A percentile compares a stretch with the other conserved stretches of the same genome.
Conservation (phyloP, 1,284 basidiomycete species). For the Ganoderma leucocontextum region DNA sequence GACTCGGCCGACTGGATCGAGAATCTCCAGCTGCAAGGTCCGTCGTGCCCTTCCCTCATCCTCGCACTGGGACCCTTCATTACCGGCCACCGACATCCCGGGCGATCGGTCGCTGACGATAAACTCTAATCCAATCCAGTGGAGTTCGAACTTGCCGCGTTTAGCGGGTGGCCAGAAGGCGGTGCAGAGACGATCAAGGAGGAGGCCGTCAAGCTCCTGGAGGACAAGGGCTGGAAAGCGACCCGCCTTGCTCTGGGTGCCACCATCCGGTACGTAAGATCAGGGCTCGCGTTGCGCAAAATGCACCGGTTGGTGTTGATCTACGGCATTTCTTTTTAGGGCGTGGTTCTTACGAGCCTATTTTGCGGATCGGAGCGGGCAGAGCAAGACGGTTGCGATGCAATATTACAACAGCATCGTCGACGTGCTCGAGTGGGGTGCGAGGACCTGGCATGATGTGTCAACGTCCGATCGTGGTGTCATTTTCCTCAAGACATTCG, state of each 20-base stretch:
- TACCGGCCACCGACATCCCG: background rate
- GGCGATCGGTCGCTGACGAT: background rate
- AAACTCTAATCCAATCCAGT: conserved; percentile 33
- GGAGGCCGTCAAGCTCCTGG: conserved; percentile 44
- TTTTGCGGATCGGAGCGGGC: conserved; percentile 21
- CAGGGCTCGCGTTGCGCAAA: background rate
- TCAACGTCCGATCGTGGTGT: conserved; percentile 39
- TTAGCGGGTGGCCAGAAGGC: conserved; percentile 43
- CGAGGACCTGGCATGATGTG: conserved; percentile 46
- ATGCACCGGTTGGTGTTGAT: background rate
- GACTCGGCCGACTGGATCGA: conserved; percentile 34
- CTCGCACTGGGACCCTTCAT: conserved; percentile 8
- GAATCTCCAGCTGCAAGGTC: conserved; percentile 47
- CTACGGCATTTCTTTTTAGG: conserved; percentile 13
- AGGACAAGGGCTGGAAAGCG: conserved; percentile 46
- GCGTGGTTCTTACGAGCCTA: conserved; percentile 33
- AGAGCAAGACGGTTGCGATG: conserved; percentile 22
- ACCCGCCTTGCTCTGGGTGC: conserved; percentile 47
- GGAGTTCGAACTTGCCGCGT: conserved; percentile 40
- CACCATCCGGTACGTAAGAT: conserved; percentile 46
- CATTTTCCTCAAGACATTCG: conserved; percentile 45
- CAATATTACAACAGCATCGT: conserved; percentile 40
- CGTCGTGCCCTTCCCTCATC: conserved; percentile 2
- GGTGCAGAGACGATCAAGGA: conserved; percentile 44
- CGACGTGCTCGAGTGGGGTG: conserved; percentile 52